phyloP scores from a whole-genome alignment of 73 alveolate genomes.

The Strombidium stylifer region DNA sequence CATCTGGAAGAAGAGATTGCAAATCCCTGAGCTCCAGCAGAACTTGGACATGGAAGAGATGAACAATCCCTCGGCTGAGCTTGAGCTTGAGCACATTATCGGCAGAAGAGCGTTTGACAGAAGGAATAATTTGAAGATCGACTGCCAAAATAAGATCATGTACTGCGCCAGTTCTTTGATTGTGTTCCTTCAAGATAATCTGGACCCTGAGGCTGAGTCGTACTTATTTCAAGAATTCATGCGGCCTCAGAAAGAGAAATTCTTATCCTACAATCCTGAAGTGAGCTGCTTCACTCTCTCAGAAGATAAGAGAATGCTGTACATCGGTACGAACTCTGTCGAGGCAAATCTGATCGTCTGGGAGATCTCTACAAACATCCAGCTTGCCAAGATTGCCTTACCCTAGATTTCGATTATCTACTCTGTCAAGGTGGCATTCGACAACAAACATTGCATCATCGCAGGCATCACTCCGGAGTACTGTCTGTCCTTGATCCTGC shows the following conservation, averaged over 20 bases:
- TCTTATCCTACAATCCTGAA: conserved; percentile 62
- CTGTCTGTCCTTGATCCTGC: conserved; percentile 63
- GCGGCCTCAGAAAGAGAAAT: conserved; percentile 50
- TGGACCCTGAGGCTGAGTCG: conserved; percentile 58
- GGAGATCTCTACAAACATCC: conserved; percentile 85
- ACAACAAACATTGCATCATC: conserved; percentile 63
- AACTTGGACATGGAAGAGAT: conserved; percentile 63
- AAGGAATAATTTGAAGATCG: conserved; percentile 91
- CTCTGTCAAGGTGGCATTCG: conserved; percentile 74
- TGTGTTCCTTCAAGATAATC: conserved; percentile 53
- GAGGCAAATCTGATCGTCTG: conserved; percentile 81
- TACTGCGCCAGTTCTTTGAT: conserved; percentile 87
- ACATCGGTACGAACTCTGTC: conserved; percentile 74
- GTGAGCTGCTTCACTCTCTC: conserved; percentile 75
- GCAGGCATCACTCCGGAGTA: not conserved
- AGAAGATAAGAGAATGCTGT: conserved; percentile 71
- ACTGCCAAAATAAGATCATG: conserved; percentile 87
- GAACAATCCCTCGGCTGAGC: conserved; percentile 52
- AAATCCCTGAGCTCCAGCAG: conserved; percentile 68
- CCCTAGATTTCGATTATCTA: conserved; percentile 63
- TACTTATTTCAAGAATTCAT: too few species aligned
- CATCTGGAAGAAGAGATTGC: conserved; percentile 62
- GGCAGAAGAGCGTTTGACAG: conserved; percentile 97
- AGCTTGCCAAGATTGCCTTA: conserved; percentile 45
- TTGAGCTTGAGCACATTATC: conserved; percentile 54